Base-by-base conservation (phyloP, 106 monocot species). In the Agapanthus africanus region DNA sequence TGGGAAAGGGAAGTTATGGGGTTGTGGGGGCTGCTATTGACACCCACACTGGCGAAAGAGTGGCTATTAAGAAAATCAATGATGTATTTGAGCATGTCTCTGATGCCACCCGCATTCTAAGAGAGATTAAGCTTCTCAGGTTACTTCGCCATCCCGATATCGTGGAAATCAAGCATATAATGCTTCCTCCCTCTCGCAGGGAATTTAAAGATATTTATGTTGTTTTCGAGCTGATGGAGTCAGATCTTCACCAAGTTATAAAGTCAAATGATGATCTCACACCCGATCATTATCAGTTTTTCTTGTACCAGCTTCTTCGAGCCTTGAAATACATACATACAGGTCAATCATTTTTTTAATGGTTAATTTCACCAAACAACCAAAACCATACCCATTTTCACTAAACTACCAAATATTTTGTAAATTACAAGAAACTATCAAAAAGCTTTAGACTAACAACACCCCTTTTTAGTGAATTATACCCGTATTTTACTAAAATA, bases 161-260 rank as follows among this genome's bases (percentile, higher is more conserved):
- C 38, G 88, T 89, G 22, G 84, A 82, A 63, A 89, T 89, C 49
- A 89, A 85, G 71, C 88, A 89, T 54, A 85, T 89, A 27, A 85
- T 89, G 85, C 82, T 89, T 56, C 88, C 88, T 65, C 88, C 88
- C 44, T 85, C 77, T 27, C 28, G 88, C 36, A 77, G 85, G 51
- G 88, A 89, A 51, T 89, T 89, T 41, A 89, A 70, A 49, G 88
- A 88, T 79, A 84, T 88, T 51, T 88, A 84, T 79, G 84, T 88
- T 76, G 88, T 88, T 73, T 88, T 88, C 33, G 88, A 89, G 74
- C 74, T 89, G 50, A 89, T 89, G 88, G 88, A 89, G 35, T 85
- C 84, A 1, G 88, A 89, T 61, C 79, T 85, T 40, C 88, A 89
- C 73, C 88, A 85, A 74, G 88, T 89, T 22, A 85, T 89, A 35